phyloP scores from a whole-genome alignment of 139 green algal genomes.

The Coccomyxa sp. region DNA sequence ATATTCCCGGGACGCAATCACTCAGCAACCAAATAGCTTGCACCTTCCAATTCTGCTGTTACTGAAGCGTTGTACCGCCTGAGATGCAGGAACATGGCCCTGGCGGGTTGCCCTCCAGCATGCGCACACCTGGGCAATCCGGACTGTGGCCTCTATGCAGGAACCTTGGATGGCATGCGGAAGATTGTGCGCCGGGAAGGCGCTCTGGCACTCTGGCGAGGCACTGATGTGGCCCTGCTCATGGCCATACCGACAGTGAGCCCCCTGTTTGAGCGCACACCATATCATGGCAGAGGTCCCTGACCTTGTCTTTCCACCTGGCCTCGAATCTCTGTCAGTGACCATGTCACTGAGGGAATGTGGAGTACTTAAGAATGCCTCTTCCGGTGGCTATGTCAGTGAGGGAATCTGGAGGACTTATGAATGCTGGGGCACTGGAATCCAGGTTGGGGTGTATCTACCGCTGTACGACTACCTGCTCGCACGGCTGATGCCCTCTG shows the following conservation, averaged over 20 bases:
- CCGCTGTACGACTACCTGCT: constrained; percentile 86
- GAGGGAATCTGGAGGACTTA: too few relatives aligned
- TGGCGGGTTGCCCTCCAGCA: constrained; percentile 28
- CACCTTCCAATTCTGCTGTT: not conserved
- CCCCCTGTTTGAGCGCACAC: too few relatives aligned
- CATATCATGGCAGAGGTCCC: not conserved
- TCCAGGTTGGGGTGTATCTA: constrained; percentile 87
- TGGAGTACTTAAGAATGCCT: too few relatives aligned
- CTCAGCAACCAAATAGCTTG: not conserved
- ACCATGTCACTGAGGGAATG: too few relatives aligned
- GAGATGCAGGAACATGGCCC: constrained; percentile 34
- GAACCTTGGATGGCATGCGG: constrained; percentile 34
- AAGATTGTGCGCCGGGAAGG: constrained; percentile 60
- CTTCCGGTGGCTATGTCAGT: too few relatives aligned
- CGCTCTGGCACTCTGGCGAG: constrained; percentile 63
- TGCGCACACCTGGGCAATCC: constrained; percentile 13
- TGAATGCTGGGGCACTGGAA: too few relatives aligned
- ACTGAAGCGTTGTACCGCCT: too few relatives aligned
- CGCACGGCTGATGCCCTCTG: constrained; percentile 1
- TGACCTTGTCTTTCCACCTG: constrained; percentile 13
- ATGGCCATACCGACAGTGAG: constrained; percentile 74
- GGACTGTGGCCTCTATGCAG: constrained; percentile 6
- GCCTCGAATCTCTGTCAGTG: too few relatives aligned
- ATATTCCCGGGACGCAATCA: too few relatives aligned
- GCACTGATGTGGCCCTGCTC: constrained; percentile 64